phyloP scores from a whole-genome alignment of 345 rosid species.

The Heritiera fomes region DNA sequence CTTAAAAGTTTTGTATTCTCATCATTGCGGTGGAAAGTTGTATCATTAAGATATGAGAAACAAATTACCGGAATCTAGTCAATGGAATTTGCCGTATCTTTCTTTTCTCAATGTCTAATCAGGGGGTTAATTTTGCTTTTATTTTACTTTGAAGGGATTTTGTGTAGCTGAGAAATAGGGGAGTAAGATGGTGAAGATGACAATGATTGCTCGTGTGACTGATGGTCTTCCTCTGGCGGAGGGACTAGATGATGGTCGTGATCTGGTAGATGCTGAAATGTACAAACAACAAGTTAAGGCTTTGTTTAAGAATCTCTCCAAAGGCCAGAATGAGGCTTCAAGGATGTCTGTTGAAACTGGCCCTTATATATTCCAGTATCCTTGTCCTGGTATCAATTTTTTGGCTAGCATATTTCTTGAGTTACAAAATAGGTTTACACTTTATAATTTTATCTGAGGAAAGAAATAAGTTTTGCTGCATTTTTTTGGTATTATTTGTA shows the following conservation, averaged over 20 bases:
- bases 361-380: constrained; percentile 93
- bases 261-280: constrained; percentile 78
- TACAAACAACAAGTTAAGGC: constrained; percentile 96
- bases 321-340: constrained; percentile 82
- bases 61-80: background rate
- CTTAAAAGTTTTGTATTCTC: background rate
- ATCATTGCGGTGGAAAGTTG: background rate
- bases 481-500: constrained; percentile 5
- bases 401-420: background rate
- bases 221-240: constrained; percentile 93
- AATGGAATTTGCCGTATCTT: background rate
- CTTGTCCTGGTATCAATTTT: constrained; percentile 31
- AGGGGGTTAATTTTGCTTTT: background rate
- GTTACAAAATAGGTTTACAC: background rate
- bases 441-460: background rate
- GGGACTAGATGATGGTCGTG: constrained; percentile 96
- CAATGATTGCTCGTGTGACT: constrained; percentile 96
- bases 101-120: background rate
- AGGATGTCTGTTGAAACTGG: constrained; percentile 92
- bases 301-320: constrained; percentile 88
- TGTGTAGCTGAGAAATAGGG: constrained; percentile 36
- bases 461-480: background rate
- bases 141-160: constrained; percentile 34
- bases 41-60: background rate
- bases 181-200: constrained; percentile 90